Evolutionary conservation across 441 rosid genomes (phyloP).

Genomic region (Adansonia madagascariensis): DNA sequence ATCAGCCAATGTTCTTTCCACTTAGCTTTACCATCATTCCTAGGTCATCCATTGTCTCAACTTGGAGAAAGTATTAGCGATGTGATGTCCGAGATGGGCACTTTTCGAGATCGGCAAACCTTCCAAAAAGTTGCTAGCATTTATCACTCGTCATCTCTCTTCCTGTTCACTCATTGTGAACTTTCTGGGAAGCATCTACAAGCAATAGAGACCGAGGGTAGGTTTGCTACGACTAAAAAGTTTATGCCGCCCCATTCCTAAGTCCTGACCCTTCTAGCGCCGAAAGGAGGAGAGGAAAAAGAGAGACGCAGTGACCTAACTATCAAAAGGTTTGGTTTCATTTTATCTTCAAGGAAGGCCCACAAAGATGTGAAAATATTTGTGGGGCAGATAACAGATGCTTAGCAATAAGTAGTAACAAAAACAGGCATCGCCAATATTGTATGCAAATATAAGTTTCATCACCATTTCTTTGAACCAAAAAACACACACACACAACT

Average conservation of each 20-base stretch:
- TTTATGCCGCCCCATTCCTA: conserved; percentile 35
- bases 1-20: conserved; percentile 31
- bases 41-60: conserved; percentile 31
- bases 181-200: conserved; percentile 28
- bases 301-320: conserved; percentile 20
- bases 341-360: conserved; percentile 21
- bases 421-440: background rate
- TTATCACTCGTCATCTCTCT: conserved; percentile 27
- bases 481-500: background rate
- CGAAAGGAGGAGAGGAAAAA: conserved; percentile 25
- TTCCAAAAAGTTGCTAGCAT: conserved; percentile 26
- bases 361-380: conserved; percentile 26
- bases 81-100: conserved; percentile 25
- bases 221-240: conserved; percentile 24
- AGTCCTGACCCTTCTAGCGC: conserved; percentile 11
- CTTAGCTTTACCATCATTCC: conserved; percentile 31
- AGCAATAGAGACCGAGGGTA: background rate
- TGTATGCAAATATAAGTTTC: background rate
- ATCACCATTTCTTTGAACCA: background rate
- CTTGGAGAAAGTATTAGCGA: conserved; percentile 21
- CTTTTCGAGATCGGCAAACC: conserved; percentile 25
- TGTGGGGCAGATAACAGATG: conserved; percentile 25
- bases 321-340: conserved; percentile 12
- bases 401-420: background rate
- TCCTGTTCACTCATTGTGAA: conserved; percentile 28